Base-by-base conservation (phyloP, 228 moss, liverwort and hornwort species). In the Sphagnum magellanicum region DNA sequence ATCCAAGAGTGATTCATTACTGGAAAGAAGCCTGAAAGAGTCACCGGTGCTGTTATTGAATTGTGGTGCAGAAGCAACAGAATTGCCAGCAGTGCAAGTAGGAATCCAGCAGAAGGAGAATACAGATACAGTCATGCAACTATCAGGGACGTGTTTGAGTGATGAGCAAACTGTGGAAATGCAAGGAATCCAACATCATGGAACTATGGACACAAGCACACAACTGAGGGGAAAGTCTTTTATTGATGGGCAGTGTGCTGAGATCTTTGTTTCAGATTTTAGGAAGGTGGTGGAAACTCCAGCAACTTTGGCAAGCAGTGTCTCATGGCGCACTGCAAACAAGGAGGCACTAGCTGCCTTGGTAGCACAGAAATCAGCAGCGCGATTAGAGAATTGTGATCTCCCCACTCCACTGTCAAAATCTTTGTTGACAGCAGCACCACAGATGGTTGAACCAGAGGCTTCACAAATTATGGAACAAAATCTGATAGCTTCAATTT, bases 361-460 rank as follows among this genome's bases (percentile, higher is more conserved):
- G 52, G 77, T 88, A 67, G 84, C 88, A 59, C 82, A 91, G 71
- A 86, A 84, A 69, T 73, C 79, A 50, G 75, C 71, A 49, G 88
- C 84, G 61, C 75, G 81, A 55, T 62, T 88, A 61, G 90, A 91
- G 63, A 90, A 90, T 65, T 87, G 86, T 69, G 86, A 86, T 68
- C 88, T 89, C 65, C 89, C 89, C 58, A 84, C 76, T 50, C 86
- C 88, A 5, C 81, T 71, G 50, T 73, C 77, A 59, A 72, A 81
- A 50, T 75, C 76, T 32, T 32, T 32, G 32, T 32, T 32, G 32
- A 32, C 32, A 32, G 32, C 32, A 32, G 32, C 32, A 32, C 32
- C 32, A 32, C 32, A 32, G 32, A 32, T 32, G 32, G 32, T 32
- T 32, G 32, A 32, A 32, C 32, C 32, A 32, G 3, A 32, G 3